phyloP scores from a whole-genome alignment of 768 basidiomycete genomes.

The Termitomyces sp. region DNA sequence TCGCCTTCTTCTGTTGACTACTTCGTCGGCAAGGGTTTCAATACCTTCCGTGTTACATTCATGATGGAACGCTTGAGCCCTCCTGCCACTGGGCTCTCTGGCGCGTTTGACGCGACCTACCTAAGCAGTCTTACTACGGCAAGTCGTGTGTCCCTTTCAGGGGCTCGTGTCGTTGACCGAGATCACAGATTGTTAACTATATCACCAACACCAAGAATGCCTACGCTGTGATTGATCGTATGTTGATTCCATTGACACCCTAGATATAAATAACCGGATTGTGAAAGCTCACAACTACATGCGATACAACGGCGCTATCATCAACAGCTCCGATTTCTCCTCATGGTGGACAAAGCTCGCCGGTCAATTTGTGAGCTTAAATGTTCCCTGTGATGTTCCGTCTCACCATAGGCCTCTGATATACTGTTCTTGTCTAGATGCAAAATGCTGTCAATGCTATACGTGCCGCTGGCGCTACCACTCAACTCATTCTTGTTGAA shows the following conservation, averaged over 20 bases:
- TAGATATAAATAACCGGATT: neutral
- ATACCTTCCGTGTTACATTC: constrained; percentile 61
- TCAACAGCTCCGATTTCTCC: constrained; percentile 41
- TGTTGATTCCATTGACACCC: constrained; percentile 11
- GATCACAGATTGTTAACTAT: constrained; percentile 46
- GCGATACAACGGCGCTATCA: constrained; percentile 48
- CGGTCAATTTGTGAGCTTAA: constrained; percentile 36
- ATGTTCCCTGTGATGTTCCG: constrained; percentile 7
- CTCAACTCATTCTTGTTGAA: constrained; percentile 44
- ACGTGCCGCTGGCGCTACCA: constrained; percentile 56
- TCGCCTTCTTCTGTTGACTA: constrained; percentile 34
- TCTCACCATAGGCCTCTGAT: neutral
- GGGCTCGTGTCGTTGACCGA: neutral
- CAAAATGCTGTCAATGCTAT: constrained; percentile 67
- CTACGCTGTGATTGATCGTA: constrained; percentile 51
- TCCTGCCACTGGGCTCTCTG: constrained; percentile 46
- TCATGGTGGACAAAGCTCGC: constrained; percentile 51
- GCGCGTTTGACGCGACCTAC: constrained; percentile 47
- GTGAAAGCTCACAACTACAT: constrained; percentile 53
- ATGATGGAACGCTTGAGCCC: constrained; percentile 50
- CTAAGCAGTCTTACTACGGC: constrained; percentile 43
- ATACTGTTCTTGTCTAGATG: constrained; percentile 25
- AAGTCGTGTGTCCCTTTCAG: constrained; percentile 5
- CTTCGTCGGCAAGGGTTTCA: constrained; percentile 52
- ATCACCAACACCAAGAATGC: constrained; percentile 51